phyloP scores from a whole-genome alignment of 148 eudicot species.

The Vaccinium corymbosum region DNA sequence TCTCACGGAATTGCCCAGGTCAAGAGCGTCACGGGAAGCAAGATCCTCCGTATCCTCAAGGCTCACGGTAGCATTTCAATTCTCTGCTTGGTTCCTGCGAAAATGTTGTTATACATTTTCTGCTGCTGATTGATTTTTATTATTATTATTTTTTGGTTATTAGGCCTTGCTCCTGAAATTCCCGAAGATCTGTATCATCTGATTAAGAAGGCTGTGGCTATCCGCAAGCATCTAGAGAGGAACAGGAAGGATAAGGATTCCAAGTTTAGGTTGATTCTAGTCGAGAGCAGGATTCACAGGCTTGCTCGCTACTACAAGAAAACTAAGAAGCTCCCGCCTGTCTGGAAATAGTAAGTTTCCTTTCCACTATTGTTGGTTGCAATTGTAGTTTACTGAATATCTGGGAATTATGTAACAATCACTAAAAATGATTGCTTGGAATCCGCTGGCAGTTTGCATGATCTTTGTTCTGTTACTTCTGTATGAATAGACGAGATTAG shows the following conservation, averaged over 20 bases:
- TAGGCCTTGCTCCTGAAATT: conserved; percentile 42
- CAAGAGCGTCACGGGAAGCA: conserved; percentile 31
- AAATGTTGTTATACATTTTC: background rate
- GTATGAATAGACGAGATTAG: background rate
- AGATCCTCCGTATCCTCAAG: conserved; percentile 36
- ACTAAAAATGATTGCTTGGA: background rate
- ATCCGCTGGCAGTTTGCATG: background rate
- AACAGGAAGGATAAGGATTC: conserved; percentile 47
- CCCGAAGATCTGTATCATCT: conserved; percentile 42
- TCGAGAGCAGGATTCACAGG: conserved; percentile 41
- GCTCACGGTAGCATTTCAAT: conserved; percentile 29
- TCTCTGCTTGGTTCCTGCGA: background rate
- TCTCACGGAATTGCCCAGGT: conserved; percentile 38
- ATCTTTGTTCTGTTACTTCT: background rate
- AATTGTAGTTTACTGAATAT: background rate
- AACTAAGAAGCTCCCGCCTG: conserved; percentile 47
- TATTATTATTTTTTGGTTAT: background rate
- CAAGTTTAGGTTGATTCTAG: conserved; percentile 40
- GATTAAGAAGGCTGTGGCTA: conserved; percentile 44
- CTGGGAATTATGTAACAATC: background rate
- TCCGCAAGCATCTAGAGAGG: conserved; percentile 40
- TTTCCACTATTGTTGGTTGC: background rate
- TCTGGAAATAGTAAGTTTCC: conserved; percentile 37
- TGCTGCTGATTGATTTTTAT: background rate
- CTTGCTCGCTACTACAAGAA: conserved; percentile 47